These are phyloP conservation scores for Cubamyces lactineus DNA, from an alignment of 768 basidiomycete species.

Conservation along the genomic window DNA sequence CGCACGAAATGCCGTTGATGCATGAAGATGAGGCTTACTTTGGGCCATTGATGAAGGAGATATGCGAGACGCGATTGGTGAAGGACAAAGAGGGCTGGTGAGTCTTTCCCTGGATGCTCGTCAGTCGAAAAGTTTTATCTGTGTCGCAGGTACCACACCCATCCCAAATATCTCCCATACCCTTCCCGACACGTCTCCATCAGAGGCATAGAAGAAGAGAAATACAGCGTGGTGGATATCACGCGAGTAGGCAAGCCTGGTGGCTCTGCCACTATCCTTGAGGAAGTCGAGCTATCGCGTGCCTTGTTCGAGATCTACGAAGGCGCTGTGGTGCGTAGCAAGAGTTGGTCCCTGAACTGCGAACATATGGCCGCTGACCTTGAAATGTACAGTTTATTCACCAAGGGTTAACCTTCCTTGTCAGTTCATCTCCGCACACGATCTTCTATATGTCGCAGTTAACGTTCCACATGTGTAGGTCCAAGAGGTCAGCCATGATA, in stretches of 20 bases:
- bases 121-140: no score
- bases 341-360: constrained; percentile 3
- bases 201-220: constrained; percentile 76
- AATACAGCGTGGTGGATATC: constrained; percentile 74
- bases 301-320: constrained; percentile 90
- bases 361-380: constrained; percentile 8
- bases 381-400: constrained; percentile 71
- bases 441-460: neutral
- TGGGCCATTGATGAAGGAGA: constrained; percentile 56
- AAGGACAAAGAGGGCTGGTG: constrained; percentile 85
- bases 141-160: constrained; percentile 80
- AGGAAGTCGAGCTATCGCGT: constrained; percentile 82
- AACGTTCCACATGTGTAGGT: constrained; percentile 49
- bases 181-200: constrained; percentile 76
- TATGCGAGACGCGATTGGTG: constrained; percentile 64
- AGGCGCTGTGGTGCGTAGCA: constrained; percentile 70
- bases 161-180: constrained; percentile 78
- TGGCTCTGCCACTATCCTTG: constrained; percentile 53
- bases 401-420: constrained; percentile 82
- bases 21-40: constrained; percentile 72
- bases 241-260: constrained; percentile 44
- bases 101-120: constrained; percentile 31
- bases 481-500: constrained; percentile 80
- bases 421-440: constrained; percentile 37
- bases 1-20: constrained; percentile 80